Conservation (phyloP, 176 grass and related monocot species). For the Triticum monococcum region DNA sequence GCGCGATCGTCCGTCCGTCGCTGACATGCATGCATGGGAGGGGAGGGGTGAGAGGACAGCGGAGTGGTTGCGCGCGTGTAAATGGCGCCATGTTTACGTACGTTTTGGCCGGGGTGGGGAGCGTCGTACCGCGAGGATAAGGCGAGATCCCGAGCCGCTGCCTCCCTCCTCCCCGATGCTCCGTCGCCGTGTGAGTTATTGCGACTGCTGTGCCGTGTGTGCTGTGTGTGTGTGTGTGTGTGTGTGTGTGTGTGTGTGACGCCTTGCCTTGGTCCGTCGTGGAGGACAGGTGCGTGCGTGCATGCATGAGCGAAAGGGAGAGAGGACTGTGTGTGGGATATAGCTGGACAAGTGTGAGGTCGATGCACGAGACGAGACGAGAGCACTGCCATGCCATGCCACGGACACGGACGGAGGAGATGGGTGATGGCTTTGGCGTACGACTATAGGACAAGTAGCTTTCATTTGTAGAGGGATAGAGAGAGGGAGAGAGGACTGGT, state of each 20-base stretch:
- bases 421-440: no score
- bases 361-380: background rate
- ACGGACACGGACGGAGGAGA: background rate
- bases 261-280: background rate
- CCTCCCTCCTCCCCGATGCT: background rate
- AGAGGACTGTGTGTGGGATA: background rate
- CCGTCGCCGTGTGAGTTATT: constrained; percentile 19
- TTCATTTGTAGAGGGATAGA: no score
- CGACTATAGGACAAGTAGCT: no score
- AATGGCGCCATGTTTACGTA: constrained; percentile 14
- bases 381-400: background rate
- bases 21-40: background rate
- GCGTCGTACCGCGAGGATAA: constrained; percentile 24
- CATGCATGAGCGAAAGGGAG: background rate
- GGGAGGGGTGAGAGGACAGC: background rate
- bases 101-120: background rate
- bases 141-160: constrained; percentile 30
- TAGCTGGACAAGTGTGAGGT: constrained; percentile 3
- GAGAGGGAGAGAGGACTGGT: no score
- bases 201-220: no score
- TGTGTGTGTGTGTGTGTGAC: no score
- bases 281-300: background rate
- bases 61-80: constrained; percentile 30
- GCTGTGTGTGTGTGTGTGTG: no score
- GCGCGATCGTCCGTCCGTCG: background rate